A percentile compares a stretch with the other conserved stretches of the same genome.
Evolutionary conservation across 495 filamentous ascomycete species (phyloP).

Genomic region (Ramalina peruviana): DNA sequence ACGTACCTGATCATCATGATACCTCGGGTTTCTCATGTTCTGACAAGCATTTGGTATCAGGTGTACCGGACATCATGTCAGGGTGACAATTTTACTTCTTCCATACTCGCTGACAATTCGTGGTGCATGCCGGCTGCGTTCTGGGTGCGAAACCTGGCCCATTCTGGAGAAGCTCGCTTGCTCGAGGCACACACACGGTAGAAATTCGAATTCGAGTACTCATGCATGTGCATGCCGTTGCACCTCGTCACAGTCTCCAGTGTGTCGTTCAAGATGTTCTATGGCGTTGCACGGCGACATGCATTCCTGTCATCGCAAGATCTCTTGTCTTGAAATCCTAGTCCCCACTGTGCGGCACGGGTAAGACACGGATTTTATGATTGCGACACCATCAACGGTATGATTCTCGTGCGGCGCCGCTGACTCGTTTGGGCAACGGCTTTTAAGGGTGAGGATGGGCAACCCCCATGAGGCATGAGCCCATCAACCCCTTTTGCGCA

Average conservation of each 20-base stretch:
- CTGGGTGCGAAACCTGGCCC: background rate
- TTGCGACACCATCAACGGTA: background rate
- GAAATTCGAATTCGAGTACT: background rate
- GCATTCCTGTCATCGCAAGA: background rate
- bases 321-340: background rate
- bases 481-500: background rate
- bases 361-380: too few relatives aligned
- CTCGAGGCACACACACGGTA: background rate
- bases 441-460: background rate
- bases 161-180: constrained; percentile 3
- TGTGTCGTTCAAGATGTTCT: background rate
- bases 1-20: background rate
- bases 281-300: background rate
- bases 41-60: background rate
- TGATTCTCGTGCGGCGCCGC: background rate
- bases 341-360: background rate
- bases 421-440: background rate
- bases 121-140: background rate
- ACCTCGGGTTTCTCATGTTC: background rate
- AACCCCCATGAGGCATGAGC: background rate
- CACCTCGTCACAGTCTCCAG: background rate
- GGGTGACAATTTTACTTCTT: too few relatives aligned
- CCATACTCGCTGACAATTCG: background rate
- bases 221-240: constrained; percentile 4
- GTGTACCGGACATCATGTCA: background rate